Conservation (phyloP, 768 basidiomycete genomes). For the Mycena albidolilacea region DNA sequence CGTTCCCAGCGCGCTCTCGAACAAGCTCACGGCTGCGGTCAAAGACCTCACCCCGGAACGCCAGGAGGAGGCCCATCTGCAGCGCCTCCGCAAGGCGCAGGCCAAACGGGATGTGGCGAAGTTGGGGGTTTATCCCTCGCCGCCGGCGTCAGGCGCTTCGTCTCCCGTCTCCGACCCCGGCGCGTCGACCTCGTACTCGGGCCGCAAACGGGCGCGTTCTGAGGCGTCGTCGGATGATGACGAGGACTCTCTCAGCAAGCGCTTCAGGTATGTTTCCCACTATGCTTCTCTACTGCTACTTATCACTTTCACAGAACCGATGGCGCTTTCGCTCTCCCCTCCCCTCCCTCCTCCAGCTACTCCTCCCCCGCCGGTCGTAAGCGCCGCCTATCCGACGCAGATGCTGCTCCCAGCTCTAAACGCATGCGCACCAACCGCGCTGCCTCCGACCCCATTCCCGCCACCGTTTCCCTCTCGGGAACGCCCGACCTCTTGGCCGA, state of each 20-base stretch:
- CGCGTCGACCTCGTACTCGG: constrained; percentile 33
- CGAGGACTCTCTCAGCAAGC: constrained; percentile 16
- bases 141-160: constrained; percentile 13
- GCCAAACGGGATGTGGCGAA: constrained; percentile 1
- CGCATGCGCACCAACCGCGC: constrained; percentile 43
- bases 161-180: constrained; percentile 34
- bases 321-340: constrained; percentile 1
- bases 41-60: constrained; percentile 47
- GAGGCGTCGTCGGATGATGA: constrained; percentile 18
- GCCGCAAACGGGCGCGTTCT: constrained; percentile 26
- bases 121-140: constrained; percentile 26
- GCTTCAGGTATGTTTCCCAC: constrained; percentile 24
- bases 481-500: constrained; percentile 48
- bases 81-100: constrained; percentile 28
- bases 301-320: constrained; percentile 12
- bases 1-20: constrained; percentile 46
- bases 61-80: constrained; percentile 34
- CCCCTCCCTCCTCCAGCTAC: constrained; percentile 18
- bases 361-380: constrained; percentile 47
- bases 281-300: not conserved
- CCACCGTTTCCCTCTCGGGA: constrained; percentile 27
- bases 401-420: constrained; percentile 41
- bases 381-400: constrained; percentile 55
- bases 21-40: constrained; percentile 47
- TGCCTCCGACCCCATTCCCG: constrained; percentile 50